Conservation (phyloP, 2,329 filamentous ascomycete species). For the Septoria linicola region DNA sequence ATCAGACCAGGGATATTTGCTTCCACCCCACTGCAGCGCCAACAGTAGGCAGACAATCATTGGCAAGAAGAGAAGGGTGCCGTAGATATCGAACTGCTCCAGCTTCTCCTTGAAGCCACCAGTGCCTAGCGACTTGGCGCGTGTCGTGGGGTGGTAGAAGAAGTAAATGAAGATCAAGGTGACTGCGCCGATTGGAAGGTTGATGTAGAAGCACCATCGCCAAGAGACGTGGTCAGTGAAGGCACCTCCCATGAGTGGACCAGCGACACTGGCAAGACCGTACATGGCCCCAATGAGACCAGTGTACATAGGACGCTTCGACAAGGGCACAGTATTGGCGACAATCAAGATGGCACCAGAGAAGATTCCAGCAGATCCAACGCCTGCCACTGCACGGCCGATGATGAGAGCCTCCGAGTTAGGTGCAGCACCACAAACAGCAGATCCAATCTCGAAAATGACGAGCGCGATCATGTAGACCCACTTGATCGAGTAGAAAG, state of each 20-base stretch:
- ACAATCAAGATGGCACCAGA: slow-evolving; percentile 51
- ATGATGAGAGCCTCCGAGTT: slow-evolving; percentile 52
- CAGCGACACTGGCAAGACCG: slow-evolving; percentile 49
- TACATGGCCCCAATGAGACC: slow-evolving; percentile 52
- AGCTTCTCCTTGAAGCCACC: slow-evolving; percentile 40
- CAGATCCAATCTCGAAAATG: slow-evolving; percentile 54
- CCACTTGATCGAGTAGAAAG: slow-evolving; percentile 50
- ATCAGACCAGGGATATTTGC: slow-evolving; percentile 48
- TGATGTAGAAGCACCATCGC: slow-evolving; percentile 45
- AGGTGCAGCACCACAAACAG: slow-evolving; percentile 53
- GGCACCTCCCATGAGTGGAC: slow-evolving; percentile 45
- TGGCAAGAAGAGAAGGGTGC: slow-evolving; percentile 49
- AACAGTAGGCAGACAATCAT: slow-evolving; percentile 51
- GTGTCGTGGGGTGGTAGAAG: slow-evolving; percentile 39
- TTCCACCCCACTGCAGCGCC: slow-evolving; percentile 53
- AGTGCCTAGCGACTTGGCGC: slow-evolving; percentile 33
- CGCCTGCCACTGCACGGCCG: slow-evolving; percentile 52
- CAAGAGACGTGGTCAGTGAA: slow-evolving; percentile 38
- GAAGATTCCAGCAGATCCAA: slow-evolving; percentile 54
- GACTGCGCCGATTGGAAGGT: slow-evolving; percentile 52
- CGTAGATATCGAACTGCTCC: slow-evolving; percentile 49
- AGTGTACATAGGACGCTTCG: slow-evolving; percentile 50
- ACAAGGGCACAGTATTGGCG: slow-evolving; percentile 46
- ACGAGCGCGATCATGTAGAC: slow-evolving; percentile 46
- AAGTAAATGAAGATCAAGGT: slow-evolving; percentile 40